phyloP scores from a whole-genome alignment of 352 stramenopile species.

The Hyphochytrium catenoides region DNA sequence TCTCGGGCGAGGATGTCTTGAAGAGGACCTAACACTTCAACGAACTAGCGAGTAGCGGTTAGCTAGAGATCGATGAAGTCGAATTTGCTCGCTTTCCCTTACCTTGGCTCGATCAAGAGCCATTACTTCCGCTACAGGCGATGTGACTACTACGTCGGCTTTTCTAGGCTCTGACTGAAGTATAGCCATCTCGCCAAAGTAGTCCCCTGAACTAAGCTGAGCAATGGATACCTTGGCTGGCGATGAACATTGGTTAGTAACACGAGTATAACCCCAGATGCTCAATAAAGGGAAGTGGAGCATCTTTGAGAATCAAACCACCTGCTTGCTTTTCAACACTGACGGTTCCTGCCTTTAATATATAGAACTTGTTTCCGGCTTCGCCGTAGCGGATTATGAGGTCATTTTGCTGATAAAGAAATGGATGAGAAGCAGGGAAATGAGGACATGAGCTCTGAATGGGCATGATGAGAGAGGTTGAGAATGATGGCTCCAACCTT shows the following conservation, averaged over 20 bases:
- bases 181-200: slow-evolving; percentile 32
- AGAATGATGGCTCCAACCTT: slow-evolving; percentile 21
- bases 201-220: slow-evolving; percentile 23
- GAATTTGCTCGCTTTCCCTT: too few relatives aligned
- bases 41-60: slow-evolving; percentile 18
- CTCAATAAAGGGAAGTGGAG: slow-evolving; percentile 6
- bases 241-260: too few relatives aligned
- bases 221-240: slow-evolving; percentile 15
- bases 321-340: slow-evolving; percentile 21
- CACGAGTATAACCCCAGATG: too few relatives aligned
- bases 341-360: slow-evolving; percentile 41
- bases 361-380: slow-evolving; percentile 36
- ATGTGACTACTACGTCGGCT: slow-evolving; percentile 24
- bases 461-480: too few relatives aligned
- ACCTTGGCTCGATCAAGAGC: slow-evolving; percentile 43
- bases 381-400: slow-evolving; percentile 38
- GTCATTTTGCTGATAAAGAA: too few relatives aligned
- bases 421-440: too few relatives aligned
- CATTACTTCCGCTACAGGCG: slow-evolving; percentile 54
- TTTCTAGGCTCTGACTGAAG: slow-evolving; percentile 13
- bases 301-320: slow-evolving; percentile 12
- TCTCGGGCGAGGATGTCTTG: slow-evolving; percentile 38
- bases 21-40: slow-evolving; percentile 46
- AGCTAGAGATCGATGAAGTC: not conserved
- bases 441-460: too few relatives aligned